These are phyloP conservation scores for Mycena amicta DNA, from an alignment of 768 basidiomycete genomes.

Conservation along the genomic window DNA sequence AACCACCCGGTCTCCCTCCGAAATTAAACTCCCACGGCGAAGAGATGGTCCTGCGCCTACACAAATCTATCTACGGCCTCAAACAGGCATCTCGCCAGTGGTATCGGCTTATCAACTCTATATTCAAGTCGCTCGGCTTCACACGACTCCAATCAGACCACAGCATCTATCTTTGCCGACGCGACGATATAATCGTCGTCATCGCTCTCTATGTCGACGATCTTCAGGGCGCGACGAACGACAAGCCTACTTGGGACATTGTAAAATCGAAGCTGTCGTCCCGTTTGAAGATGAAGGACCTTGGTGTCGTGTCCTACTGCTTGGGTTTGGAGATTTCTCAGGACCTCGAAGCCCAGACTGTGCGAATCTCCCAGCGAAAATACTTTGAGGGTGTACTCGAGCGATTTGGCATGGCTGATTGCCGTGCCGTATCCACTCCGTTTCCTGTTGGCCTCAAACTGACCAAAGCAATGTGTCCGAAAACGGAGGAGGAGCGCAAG, in stretches of 20 bases:
- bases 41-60: background rate
- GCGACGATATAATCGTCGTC: slow-evolving; percentile 17
- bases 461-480: background rate
- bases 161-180: background rate
- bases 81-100: slow-evolving; percentile 34
- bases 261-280: slow-evolving; percentile 16
- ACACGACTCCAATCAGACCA: background rate
- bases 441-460: background rate
- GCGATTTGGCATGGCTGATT: slow-evolving; percentile 19
- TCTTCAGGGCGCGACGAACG: too few relatives aligned
- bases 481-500: background rate
- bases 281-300: slow-evolving; percentile 23
- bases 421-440: background rate
- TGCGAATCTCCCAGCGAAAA: slow-evolving; percentile 29
- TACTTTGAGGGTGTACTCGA: slow-evolving; percentile 32
- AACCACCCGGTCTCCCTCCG: slow-evolving; percentile 22
- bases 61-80: slow-evolving; percentile 36
- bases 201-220: background rate
- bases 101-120: slow-evolving; percentile 25
- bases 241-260: slow-evolving; percentile 33
- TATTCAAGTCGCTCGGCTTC: slow-evolving; percentile 18
- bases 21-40: too few relatives aligned
- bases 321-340: slow-evolving; percentile 35
- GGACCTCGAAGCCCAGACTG: slow-evolving; percentile 11
- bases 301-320: slow-evolving; percentile 31